phyloP scores from a whole-genome alignment of 2,329 filamentous ascomycete species.

The Colletotrichum eremochloae region DNA sequence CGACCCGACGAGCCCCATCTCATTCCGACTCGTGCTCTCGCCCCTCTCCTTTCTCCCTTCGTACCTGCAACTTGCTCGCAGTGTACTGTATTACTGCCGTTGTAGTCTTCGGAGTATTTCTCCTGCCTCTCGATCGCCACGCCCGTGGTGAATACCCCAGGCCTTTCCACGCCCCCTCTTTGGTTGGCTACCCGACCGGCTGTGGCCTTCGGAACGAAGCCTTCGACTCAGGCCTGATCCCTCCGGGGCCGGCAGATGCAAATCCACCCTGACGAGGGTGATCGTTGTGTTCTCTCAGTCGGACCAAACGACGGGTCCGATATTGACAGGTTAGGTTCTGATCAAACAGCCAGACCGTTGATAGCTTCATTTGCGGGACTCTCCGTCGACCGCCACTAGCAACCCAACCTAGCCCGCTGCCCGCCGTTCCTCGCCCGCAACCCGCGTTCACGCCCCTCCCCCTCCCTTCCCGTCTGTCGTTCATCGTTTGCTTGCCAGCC shows the following conservation, averaged over 20 bases:
- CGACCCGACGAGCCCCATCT: conserved; percentile 1
- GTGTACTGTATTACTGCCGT: conserved; percentile 30
- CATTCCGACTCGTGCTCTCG: conserved; percentile 4
- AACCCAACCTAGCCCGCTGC: neutral
- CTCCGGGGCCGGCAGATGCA: neutral
- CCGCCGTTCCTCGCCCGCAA: neutral
- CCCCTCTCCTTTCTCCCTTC: neutral
- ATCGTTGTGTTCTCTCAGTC: neutral
- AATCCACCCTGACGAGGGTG: neutral
- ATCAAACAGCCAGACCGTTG: neutral
- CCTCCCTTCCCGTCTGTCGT: neutral
- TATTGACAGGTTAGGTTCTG: neutral
- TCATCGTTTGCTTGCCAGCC: neutral
- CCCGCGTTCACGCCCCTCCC: neutral
- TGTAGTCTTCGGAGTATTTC: conserved; percentile 25
- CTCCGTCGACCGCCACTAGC: neutral
- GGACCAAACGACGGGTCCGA: neutral
- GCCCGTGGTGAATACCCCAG: neutral
- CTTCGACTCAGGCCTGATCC: neutral
- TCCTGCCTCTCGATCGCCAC: neutral
- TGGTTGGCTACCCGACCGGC: neutral
- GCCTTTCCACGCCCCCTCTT: neutral
- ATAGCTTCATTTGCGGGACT: neutral
- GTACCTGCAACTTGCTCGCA: conserved; percentile 20
- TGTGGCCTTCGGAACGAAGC: neutral